A percentile compares a stretch with the other conserved stretches of the same genome.
These are phyloP conservation scores for Heliamphora pulchella DNA, from an alignment of 179 eudicot species.

Conservation along the genomic window DNA sequence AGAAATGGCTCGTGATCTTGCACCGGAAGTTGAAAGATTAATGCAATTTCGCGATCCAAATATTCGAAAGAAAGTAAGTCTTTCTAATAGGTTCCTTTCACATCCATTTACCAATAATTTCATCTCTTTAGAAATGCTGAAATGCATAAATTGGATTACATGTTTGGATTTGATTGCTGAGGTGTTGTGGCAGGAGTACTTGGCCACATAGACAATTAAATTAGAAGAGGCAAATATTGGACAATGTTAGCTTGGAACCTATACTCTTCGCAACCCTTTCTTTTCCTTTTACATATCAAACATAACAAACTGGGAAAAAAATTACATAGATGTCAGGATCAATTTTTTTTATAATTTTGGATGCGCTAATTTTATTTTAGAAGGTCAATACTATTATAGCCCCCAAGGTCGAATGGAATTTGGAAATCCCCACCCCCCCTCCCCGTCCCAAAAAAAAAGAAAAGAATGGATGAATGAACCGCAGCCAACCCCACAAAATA, in stretches of 20 bases:
- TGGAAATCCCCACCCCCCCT: no score
- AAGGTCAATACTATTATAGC: neutral
- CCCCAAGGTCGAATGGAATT: no score
- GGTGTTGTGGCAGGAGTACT: neutral
- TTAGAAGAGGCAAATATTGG: neutral
- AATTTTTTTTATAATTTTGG: neutral
- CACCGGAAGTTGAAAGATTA: slow-evolving; percentile 88
- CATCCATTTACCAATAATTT: neutral
- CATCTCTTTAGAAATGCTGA: neutral
- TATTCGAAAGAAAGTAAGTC: slow-evolving; percentile 82
- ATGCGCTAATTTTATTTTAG: neutral
- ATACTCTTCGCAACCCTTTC: neutral
- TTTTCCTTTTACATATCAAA: slow-evolving; percentile 1
- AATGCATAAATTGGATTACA: neutral
- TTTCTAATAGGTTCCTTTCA: neutral
- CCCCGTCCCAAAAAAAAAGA: no score
- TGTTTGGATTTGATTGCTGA: neutral
- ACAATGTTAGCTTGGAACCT: neutral
- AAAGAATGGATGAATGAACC: no score
- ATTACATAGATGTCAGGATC: neutral
- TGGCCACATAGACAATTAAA: no score
- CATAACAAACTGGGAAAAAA: neutral
- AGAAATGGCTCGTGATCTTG: slow-evolving; percentile 99
- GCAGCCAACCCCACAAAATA: no score
- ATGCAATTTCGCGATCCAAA: slow-evolving; percentile 97